Base-by-base conservation (phyloP, 257 asterid species). In the Rehmannia glutinosa region DNA sequence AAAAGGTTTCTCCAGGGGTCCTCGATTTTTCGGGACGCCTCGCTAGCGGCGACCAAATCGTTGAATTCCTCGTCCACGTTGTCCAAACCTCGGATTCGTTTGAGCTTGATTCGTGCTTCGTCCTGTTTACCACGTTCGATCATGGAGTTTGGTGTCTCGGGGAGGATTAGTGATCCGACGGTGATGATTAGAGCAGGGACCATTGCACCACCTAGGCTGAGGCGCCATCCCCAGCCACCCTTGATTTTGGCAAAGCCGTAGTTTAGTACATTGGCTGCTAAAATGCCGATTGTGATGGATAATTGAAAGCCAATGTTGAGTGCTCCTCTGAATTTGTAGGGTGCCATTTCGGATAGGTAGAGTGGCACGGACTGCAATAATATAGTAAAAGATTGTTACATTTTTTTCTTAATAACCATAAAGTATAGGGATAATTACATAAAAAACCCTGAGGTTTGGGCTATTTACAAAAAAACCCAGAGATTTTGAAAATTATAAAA, bases 121-220 rank as follows among this genome's bases (percentile, higher is more conserved):
- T 78, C 95, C 0, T 21, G 42, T 16, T 77, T 51, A 19, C 91
- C 96, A 1, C 96, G 84, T 72, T 92, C 97, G 41, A 92, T 83
- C 87, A 89, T 38, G 3, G 98, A 92, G 79, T 87, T 92, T 16
- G 97, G 98, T 0, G 97, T 89, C 62, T 92, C 98, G 0, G 98
- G 97, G 13, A 92, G 87, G 79, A 89, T 17, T 2, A 92, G 3
- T 1, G 97, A 82, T 6, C 97, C 98, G 8, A 86, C 2, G 8
- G 95, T 70, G 74, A 92, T 92, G 78, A 89, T 82, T 1, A 89
- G 65, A 21, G 97, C 98, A 0, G 97, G 97, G 1, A 86, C 95
- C 80, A 82, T 77, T 0, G 97, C 98, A 11, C 93, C 91, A 1
- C 89, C 96, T 39, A 92, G 64, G 49, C 95, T 84, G n/a, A 92